Evolutionary conservation across 148 eudicot species (phyloP).

Genomic region (Linanthus parryae): DNA sequence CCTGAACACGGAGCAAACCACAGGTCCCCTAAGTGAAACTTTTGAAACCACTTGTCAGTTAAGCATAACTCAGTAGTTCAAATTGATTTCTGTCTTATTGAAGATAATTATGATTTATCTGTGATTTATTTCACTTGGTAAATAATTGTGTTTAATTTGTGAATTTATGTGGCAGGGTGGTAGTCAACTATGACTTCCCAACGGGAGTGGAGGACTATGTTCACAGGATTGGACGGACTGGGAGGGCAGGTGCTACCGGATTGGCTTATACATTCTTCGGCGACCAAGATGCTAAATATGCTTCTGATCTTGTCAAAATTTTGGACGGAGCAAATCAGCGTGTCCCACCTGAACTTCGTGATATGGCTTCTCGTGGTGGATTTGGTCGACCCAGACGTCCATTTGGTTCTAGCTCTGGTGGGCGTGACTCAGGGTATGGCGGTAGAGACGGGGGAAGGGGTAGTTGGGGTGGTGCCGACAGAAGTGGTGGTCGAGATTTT

Average conservation of each 20-base stretch:
- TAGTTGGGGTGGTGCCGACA: slow-evolving; percentile 21
- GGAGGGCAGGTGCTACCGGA: slow-evolving; percentile 98
- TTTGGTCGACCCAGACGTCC: slow-evolving; percentile 42
- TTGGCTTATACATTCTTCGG: slow-evolving; percentile 71
- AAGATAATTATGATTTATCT: too few species aligned
- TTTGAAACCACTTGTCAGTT: too few species aligned
- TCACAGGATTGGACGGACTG: slow-evolving; percentile 99
- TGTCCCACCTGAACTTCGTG: slow-evolving; percentile 82
- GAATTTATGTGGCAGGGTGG: slow-evolving; percentile 94
- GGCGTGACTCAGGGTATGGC: slow-evolving; percentile 16
- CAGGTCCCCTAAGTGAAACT: too few species aligned
- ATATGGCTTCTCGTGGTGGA: slow-evolving; percentile 82
- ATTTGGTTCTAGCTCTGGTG: slow-evolving; percentile 27
- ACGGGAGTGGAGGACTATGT: slow-evolving; percentile 95
- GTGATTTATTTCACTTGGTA: too few species aligned
- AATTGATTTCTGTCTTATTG: too few species aligned
- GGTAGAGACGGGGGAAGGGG: slow-evolving; percentile 51
- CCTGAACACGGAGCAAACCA: too few species aligned
- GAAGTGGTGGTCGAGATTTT: slow-evolving; percentile 26
- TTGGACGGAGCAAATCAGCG: slow-evolving; percentile 86
- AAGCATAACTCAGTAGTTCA: too few species aligned
- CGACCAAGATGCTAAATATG: slow-evolving; percentile 81
- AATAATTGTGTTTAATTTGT: too few species aligned
- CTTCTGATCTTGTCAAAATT: slow-evolving; percentile 78
- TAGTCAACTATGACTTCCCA: slow-evolving; percentile 89